These are phyloP conservation scores for Solanum infundibuliforme DNA, from an alignment of 257 asterid species.

Conservation along the genomic window DNA sequence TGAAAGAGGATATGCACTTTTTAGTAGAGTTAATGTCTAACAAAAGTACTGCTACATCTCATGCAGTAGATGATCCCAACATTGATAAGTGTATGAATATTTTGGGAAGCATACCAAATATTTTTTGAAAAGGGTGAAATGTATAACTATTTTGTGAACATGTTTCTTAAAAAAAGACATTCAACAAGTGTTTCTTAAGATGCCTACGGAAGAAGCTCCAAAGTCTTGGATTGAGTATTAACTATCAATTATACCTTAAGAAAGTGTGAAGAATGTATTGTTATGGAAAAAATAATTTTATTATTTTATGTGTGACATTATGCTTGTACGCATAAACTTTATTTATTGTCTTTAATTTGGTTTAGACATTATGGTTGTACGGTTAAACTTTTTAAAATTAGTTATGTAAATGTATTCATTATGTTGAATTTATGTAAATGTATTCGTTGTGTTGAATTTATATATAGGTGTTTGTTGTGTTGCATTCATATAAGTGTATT, in stretches of 20 bases:
- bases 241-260: background rate
- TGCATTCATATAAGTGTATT: background rate
- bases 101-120: background rate
- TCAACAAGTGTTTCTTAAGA: background rate
- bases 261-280: background rate
- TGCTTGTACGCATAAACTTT: background rate
- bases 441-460: background rate
- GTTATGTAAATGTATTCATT: background rate
- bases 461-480: background rate
- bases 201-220: background rate
- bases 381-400: background rate
- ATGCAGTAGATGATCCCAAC: background rate
- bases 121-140: background rate
- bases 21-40: background rate
- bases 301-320: background rate
- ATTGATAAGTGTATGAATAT: background rate
- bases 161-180: background rate
- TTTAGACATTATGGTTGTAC: background rate
- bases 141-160: background rate
- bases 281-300: background rate
- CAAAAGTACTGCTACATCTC: background rate
- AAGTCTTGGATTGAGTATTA: background rate
- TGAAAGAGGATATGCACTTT: background rate
- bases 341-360: background rate
- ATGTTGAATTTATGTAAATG: background rate